Percentiles rank a stretch among this genome's conserved stretches.
Evolutionary conservation across 805 yeast genomes (phyloP).

Genomic region (Yamadazyma akitaensis): DNA sequence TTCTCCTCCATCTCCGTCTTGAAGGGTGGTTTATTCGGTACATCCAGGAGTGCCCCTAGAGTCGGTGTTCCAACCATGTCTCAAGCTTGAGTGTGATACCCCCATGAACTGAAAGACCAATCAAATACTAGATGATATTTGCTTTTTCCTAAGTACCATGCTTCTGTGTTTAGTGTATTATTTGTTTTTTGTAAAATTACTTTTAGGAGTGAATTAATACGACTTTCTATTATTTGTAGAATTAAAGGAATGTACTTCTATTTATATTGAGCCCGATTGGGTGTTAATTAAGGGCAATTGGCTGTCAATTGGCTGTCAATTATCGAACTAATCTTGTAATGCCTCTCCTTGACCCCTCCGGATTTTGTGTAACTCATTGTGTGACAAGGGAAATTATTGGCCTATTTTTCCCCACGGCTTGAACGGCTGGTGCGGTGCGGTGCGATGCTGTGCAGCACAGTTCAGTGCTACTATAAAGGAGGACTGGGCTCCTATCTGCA

Average conservation of each 20-base stretch:
- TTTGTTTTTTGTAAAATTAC: slow-evolving; percentile 8
- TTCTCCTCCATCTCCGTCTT: slow-evolving; percentile 56
- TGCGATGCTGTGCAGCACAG: too few species aligned
- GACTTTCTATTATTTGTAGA: neutral
- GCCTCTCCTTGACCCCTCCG: neutral
- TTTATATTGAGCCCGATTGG: neutral
- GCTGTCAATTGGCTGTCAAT: neutral
- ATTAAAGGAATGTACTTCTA: neutral
- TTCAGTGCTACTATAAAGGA: too few species aligned
- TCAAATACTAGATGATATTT: neutral
- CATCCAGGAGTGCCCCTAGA: slow-evolving; percentile 51
- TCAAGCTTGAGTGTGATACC: slow-evolving; percentile 56
- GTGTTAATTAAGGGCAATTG: neutral
- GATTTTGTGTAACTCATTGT: neutral
- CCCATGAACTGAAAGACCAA: neutral
- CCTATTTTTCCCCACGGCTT: neutral
- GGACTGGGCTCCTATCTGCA: too few species aligned
- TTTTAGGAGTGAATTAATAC: slow-evolving; percentile 3
- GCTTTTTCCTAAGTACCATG: slow-evolving; percentile 3
- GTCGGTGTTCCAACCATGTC: slow-evolving; percentile 90
- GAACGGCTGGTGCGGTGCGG: neutral
- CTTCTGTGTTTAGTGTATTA: slow-evolving; percentile 10
- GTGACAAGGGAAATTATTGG: neutral
- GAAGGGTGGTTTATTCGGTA: slow-evolving; percentile 48
- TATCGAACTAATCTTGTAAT: neutral